Conservation (phyloP, 345 rosid species). For the Lepidium didymum region DNA sequence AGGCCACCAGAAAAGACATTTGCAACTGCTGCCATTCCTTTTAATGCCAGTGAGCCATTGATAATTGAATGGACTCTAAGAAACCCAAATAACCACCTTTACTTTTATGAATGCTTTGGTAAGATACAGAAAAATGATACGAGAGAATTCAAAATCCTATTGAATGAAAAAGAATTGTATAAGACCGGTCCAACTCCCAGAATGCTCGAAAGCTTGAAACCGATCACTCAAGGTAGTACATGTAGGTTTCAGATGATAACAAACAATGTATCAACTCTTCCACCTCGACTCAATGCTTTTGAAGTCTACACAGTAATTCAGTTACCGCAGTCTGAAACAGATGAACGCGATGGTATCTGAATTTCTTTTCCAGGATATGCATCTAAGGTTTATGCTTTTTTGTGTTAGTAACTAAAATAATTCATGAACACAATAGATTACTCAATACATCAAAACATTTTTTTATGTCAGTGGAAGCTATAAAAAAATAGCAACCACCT, state of each 20-base stretch:
- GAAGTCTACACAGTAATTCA: slow-evolving; percentile 23
- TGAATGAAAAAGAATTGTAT: neutral
- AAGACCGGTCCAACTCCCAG: neutral
- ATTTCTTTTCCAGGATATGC: neutral
- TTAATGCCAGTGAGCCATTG: neutral
- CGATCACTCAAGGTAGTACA: neutral
- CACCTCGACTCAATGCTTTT: slow-evolving; percentile 29
- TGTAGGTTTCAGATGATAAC: neutral
- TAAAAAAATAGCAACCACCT: neutral
- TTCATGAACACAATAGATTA: neutral
- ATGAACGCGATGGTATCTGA: slow-evolving; percentile 25
- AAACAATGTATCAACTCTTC: slow-evolving; percentile 19
- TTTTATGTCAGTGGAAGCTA: slow-evolving; percentile 22
- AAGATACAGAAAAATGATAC: slow-evolving; percentile 26
- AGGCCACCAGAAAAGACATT: neutral
- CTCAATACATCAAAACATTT: neutral
- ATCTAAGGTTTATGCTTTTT: neutral
- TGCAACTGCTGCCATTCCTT: slow-evolving; percentile 15
- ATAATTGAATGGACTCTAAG: neutral
- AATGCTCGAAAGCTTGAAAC: neutral
- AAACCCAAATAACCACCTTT: neutral
- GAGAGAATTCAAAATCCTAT: slow-evolving; percentile 18
- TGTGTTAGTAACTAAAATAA: no score
- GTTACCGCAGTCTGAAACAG: slow-evolving; percentile 13
- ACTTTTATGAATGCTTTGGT: slow-evolving; percentile 29